Percentiles rank a stretch among this genome's conserved stretches.
These are phyloP conservation scores for Gonapodya prolifera DNA, from an alignment of 192 early-diverging fungal genomes.

Conservation along the genomic window DNA sequence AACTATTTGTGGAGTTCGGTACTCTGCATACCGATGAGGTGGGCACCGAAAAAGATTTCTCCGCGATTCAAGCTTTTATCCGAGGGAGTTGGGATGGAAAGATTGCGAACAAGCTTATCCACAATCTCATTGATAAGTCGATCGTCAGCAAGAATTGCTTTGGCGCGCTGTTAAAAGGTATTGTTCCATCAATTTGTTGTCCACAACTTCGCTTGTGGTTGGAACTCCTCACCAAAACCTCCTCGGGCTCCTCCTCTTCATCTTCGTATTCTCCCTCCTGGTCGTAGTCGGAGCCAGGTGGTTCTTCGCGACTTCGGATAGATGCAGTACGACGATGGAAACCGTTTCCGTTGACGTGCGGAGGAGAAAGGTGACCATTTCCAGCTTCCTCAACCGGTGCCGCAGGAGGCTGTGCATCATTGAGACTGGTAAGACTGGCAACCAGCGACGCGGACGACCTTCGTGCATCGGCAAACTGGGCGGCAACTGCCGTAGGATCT, in stretches of 20 bases:
- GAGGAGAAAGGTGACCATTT: no score
- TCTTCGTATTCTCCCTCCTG: no score
- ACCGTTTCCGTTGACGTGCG: no score
- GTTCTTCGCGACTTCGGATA: no score
- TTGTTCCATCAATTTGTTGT: conserved; percentile 6
- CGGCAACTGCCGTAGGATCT: not conserved
- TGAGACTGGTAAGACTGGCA: not conserved
- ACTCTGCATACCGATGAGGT: conserved; percentile 50
- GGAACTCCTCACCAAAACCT: no score
- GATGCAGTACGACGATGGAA: no score
- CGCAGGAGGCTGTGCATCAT: no score
- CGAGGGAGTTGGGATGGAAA: conserved; percentile 80
- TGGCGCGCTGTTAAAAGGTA: conserved; percentile 19
- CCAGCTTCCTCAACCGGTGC: no score
- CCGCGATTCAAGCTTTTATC: conserved; percentile 61
- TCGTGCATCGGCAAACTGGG: not conserved
- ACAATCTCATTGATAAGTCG: conserved; percentile 57
- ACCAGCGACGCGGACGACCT: not conserved
- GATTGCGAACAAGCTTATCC: conserved; percentile 72
- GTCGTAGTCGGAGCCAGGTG: no score
- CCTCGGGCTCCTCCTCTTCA: no score
- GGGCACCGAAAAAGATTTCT: conserved; percentile 92
- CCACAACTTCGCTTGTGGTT: not conserved
- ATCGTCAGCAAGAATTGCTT: conserved; percentile 31
- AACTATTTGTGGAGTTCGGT: not conserved